A percentile compares a stretch with the other conserved stretches of the same genome.
These are phyloP conservation scores for Oryza coarctata DNA, from an alignment of 176 grass and related monocot genomes.

Conservation along the genomic window DNA sequence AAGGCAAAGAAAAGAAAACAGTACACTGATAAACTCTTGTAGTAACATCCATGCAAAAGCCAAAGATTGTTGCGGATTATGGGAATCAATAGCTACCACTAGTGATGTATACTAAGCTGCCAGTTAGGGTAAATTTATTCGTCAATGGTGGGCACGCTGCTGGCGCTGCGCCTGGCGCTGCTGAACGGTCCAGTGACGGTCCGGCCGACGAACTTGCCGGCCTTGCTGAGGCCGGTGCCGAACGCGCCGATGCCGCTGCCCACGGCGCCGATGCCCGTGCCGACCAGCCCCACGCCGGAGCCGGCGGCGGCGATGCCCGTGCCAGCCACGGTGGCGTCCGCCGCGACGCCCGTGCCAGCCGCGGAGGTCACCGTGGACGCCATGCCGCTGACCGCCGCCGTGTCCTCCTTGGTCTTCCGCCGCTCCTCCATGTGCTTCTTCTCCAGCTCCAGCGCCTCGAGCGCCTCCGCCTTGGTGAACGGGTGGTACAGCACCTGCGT, in stretches of 20 bases:
- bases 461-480: conserved; percentile 77
- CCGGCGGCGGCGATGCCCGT: conserved; percentile 38
- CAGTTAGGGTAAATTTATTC: background rate
- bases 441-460: conserved; percentile 75
- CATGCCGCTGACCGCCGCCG: conserved; percentile 49
- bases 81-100: too few species aligned
- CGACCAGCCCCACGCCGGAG: conserved; percentile 57
- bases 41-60: background rate
- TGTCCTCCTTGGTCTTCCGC: conserved; percentile 72
- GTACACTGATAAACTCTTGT: too few species aligned
- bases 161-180: conserved; percentile 65
- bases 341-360: conserved; percentile 38
- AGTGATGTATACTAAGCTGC: too few species aligned
- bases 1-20: too few species aligned
- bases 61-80: background rate
- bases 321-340: conserved; percentile 46
- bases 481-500: conserved; percentile 67
- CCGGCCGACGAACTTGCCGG: conserved; percentile 73
- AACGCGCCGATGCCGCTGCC: conserved; percentile 63
- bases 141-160: conserved; percentile 36
- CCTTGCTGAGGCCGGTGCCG: conserved; percentile 66
- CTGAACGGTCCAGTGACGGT: conserved; percentile 72
- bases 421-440: conserved; percentile 66
- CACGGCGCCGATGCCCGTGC: conserved; percentile 63
- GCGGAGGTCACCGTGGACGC: conserved; percentile 63